These are phyloP conservation scores for Marchantia paleacea DNA, from an alignment of 225 moss, liverwort and hornwort genomes.

Conservation along the genomic window DNA sequence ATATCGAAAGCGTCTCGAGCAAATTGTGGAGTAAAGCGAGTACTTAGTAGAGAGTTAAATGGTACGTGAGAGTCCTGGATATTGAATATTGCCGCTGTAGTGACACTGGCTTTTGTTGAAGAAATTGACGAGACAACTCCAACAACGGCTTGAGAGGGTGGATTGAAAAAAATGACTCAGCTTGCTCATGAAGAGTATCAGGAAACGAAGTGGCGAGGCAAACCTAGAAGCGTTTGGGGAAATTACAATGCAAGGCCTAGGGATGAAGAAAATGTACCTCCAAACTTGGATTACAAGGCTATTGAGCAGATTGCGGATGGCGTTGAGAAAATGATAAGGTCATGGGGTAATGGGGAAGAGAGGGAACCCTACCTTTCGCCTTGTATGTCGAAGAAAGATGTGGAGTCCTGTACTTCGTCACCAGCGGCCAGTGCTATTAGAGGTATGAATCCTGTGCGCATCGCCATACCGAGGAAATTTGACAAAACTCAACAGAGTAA, in stretches of 20 bases:
- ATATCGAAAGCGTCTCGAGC: not conserved
- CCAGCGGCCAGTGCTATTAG: not conserved
- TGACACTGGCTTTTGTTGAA: not conserved
- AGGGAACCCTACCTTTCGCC: constrained; percentile 24
- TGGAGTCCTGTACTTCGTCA: constrained; percentile 14
- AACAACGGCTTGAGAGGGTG: not conserved
- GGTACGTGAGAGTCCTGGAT: not conserved
- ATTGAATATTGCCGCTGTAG: not conserved
- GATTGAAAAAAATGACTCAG: constrained; percentile 32
- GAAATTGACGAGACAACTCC: not conserved
- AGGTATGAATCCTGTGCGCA: constrained; percentile 16
- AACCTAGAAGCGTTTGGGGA: constrained; percentile 27
- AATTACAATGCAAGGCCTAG: constrained; percentile 31
- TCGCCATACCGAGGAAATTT: not conserved
- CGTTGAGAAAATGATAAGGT: constrained; percentile 89
- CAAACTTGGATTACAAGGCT: constrained; percentile 72
- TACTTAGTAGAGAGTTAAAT: not conserved
- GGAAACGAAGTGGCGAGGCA: constrained; percentile 22
- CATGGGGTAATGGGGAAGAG: constrained; percentile 72
- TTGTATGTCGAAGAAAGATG: constrained; percentile 7
- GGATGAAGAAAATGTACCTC: constrained; percentile 59
- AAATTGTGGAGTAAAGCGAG: not conserved
- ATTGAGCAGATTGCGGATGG: constrained; percentile 94
- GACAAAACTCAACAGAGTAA: not conserved
- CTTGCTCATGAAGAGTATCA: constrained; percentile 26